Evolutionary conservation across 2,329 filamentous ascomycete species (phyloP).

Genomic region (Nothopassalora personata): DNA sequence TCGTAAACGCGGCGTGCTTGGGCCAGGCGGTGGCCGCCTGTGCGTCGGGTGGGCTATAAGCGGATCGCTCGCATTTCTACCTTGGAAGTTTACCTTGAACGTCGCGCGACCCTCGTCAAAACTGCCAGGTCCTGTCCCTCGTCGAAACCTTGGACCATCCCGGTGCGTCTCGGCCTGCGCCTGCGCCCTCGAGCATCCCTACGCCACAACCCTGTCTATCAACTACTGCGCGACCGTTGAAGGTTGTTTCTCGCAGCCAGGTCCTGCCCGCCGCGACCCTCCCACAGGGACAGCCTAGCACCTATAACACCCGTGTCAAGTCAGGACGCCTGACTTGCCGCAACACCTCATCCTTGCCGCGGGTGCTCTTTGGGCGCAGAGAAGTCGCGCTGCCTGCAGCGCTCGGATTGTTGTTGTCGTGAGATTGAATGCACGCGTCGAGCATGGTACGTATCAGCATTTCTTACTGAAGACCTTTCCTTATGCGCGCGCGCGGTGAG

Average conservation of each 20-base stretch:
- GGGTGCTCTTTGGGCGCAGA: not conserved
- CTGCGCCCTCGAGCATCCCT: not conserved
- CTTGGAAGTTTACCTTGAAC: not conserved
- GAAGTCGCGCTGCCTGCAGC: not conserved
- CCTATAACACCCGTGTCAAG: not conserved
- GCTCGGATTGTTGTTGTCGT: not conserved
- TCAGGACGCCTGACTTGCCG: not conserved
- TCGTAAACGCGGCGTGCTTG: not conserved
- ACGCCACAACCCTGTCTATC: conserved; percentile 1
- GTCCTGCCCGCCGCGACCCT: not conserved
- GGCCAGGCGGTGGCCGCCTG: not conserved
- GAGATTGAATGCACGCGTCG: not conserved
- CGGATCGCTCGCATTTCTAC: not conserved
- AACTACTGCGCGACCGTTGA: conserved; percentile 1
- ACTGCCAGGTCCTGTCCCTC: not conserved
- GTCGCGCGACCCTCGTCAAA: not conserved
- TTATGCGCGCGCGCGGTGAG: not conserved
- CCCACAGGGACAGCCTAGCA: not conserved
- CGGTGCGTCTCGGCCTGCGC: not conserved
- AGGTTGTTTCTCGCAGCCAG: conserved; percentile 1
- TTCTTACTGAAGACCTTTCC: not conserved
- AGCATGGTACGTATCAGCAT: not conserved
- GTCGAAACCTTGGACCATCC: not conserved
- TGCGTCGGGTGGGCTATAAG: not conserved
- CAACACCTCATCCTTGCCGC: not conserved